Base-by-base conservation (phyloP, 2,329 filamentous ascomycete genomes). In the Curvularia hawaiiensis region DNA sequence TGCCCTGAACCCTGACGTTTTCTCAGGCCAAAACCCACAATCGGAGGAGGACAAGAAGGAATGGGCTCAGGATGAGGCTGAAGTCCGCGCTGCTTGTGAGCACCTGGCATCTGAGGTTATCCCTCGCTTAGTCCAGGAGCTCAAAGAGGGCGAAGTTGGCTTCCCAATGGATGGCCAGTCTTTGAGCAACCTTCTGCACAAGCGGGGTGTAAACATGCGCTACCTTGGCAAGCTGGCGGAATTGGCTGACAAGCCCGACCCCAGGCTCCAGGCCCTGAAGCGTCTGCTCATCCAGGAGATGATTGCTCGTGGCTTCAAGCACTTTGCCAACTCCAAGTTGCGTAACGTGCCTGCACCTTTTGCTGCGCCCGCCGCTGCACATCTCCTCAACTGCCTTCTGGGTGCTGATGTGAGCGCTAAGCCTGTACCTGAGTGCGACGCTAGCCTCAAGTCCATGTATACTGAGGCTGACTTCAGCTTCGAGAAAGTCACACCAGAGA, bases 121-220 rank as follows among this genome's bases (percentile, higher is more conserved):
- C 63, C 92, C 94, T n/a, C 86, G 90, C 54, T 83, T 99, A 56
- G 79, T 98, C 56, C 88, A 89, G 61, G 94, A 99, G 70, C 85
- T 99, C 57, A 89, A 90, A 72, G 91, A 96, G 64, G 93, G 92
- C 7, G 94, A 99, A 66, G 89, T 97, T 65, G 95, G 94, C 69
- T 98, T 98, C 81, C 95, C 95, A 12, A 97, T 98, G 92, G 96
- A 99, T 69, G 95, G 95, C n/a, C 86, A 90, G 71, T 97, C 94
- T 20, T 83, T 99, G 57, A 91, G 90, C 69, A 88, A 88, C 64
- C 85, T 97, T 50, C 83, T 99, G 72, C 95, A 99, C 82, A 97
- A 97, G 83, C 91, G 94, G 41, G 95, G 95, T 79, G 93, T 99
- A 81, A 99, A 99, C 80, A 85, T 98, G 61, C 87, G 96, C 71